These are phyloP conservation scores for Rhizopogon sp. DNA, from an alignment of 768 basidiomycete genomes.

Conservation along the genomic window DNA sequence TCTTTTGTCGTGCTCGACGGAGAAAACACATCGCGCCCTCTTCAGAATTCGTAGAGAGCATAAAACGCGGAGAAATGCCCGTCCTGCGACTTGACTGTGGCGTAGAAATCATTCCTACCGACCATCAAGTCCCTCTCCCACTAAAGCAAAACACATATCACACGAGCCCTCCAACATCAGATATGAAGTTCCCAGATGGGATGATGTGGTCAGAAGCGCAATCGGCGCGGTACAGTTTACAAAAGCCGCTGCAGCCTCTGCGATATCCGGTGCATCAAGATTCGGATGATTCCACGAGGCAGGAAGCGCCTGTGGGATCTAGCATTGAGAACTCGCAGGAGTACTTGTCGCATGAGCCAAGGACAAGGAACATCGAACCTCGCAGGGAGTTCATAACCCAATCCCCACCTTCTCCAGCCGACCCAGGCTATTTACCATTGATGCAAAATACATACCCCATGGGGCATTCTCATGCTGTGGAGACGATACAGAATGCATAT, in stretches of 20 bases:
- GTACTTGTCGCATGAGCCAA: slow-evolving; percentile 18
- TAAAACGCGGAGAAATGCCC: slow-evolving; percentile 16
- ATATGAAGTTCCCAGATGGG: slow-evolving; percentile 12
- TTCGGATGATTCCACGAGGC: slow-evolving; percentile 2
- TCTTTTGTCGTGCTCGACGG: slow-evolving; percentile 36
- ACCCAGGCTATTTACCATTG: neutral
- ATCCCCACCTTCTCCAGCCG: neutral
- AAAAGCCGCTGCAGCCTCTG: slow-evolving; percentile 17
- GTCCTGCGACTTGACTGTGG: slow-evolving; percentile 23
- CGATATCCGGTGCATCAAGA: slow-evolving; percentile 12
- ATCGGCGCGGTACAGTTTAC: slow-evolving; percentile 12
- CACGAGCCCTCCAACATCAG: neutral
- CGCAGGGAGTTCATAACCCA: neutral
- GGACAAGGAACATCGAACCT: slow-evolving; percentile 5
- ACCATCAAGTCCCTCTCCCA: slow-evolving; percentile 6
- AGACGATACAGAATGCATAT: neutral
- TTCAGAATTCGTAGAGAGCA: slow-evolving; percentile 45
- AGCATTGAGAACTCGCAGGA: slow-evolving; percentile 19
- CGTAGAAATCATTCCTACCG: slow-evolving; percentile 8
- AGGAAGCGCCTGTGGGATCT: neutral
- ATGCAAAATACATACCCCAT: neutral
- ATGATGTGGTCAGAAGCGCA: slow-evolving; percentile 7
- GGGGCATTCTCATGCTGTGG: neutral
- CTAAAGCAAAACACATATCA: slow-evolving; percentile 12
- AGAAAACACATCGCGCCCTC: slow-evolving; percentile 49